Base-by-base conservation (phyloP, 139 green algal species). In the Choricystis sp. region DNA sequence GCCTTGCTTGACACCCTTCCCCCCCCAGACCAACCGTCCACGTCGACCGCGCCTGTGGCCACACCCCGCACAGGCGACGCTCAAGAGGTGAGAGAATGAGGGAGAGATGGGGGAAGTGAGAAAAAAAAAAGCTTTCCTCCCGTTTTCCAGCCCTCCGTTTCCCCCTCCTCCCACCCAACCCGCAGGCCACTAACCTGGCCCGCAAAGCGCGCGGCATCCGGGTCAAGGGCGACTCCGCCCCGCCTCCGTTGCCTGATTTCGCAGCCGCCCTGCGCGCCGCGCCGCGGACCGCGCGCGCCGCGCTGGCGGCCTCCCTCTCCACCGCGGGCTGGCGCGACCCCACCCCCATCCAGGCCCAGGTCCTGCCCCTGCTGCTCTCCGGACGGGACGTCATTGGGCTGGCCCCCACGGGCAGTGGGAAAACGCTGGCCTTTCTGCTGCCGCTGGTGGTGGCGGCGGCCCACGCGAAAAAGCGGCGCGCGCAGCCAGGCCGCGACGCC, bases 391-490 rank as follows among this genome's bases (percentile, higher is more conserved):
- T 95, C 61, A 74, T 94, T 26, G 88, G 79, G 25, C 69, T 94
- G 2, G 91, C 91, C 0, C 89, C 91, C 26, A 98, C 91, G 79
- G 83, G 85, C 30, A 85, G 74, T 3, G 87, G 87, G 31, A 95
- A 97, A 78, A 98, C 91, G 0, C 70, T 98, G 2, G 91, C 87
- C 0, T 98, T 96, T 69, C 68, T 96, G 31, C 65, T 97, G 55
- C 91, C 91, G 0, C 72, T 91, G 26, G 27, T 93, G 29, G 62
- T 74, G 66, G 30, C 64, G 55, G 4, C 31, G 20, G 31, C 64
- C 65, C 20, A 26, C 27, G 48, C 3, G 52, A 67, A 26, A 20
- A 23, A n/a, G 61, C 23, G 9, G 55, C 22, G 22, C 56, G 26
- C 22, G 61, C 9, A 1, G 1, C 66, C 0, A 29, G 66, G 64